Conservation (phyloP, 441 rosid genomes). For the Bruguiera hainesii region DNA sequence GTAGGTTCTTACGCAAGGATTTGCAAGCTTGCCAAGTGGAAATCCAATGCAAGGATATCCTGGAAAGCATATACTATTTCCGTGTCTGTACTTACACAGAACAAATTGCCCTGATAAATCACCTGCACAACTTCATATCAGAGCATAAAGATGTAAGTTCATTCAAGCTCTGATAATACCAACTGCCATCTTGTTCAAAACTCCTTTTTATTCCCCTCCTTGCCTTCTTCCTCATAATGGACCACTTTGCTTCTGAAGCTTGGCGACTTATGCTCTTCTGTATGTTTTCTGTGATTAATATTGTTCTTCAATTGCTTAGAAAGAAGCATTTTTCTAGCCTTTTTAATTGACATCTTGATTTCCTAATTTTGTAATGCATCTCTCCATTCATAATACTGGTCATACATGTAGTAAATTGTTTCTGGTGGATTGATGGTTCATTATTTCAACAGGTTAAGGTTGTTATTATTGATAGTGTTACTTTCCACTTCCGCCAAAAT, state of each 20-base stretch:
- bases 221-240: constrained; percentile 4
- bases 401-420: background rate
- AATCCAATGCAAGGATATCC: constrained; percentile 55
- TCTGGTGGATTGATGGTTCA: background rate
- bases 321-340: background rate
- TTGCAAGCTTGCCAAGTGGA: constrained; percentile 40
- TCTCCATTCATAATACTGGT: background rate
- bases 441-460: constrained; percentile 63
- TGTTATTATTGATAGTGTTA: constrained; percentile 74
- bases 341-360: background rate
- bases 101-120: constrained; percentile 74
- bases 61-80: constrained; percentile 75
- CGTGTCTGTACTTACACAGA: constrained; percentile 88
- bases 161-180: background rate
- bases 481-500: constrained; percentile 97
- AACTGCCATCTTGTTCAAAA: background rate
- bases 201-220: background rate
- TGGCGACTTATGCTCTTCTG: background rate
- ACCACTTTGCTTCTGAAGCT: constrained; percentile 1
- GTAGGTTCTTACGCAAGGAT: constrained; percentile 46
- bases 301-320: constrained; percentile 1
- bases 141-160: constrained; percentile 73
- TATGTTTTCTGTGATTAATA: background rate
- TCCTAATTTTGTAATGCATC: background rate
- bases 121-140: constrained; percentile 72